Conservation (phyloP, 331 rosid species). For the Stylosanthes scabra region DNA sequence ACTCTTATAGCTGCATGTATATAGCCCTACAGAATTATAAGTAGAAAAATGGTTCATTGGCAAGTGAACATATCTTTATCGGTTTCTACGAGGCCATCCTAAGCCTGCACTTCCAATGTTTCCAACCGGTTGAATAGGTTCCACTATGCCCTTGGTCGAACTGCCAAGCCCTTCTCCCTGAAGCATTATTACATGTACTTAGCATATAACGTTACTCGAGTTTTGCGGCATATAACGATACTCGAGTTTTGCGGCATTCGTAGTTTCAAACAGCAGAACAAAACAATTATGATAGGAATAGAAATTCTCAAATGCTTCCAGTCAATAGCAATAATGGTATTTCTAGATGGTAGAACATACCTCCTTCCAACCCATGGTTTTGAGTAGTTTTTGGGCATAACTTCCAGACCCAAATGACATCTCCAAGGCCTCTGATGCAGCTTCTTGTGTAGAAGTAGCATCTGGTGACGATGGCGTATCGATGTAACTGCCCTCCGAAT, state of each 20-base stretch:
- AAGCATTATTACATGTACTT: neutral
- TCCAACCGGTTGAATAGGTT: constrained; percentile 75
- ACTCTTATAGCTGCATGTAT: no score
- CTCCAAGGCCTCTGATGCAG: constrained; percentile 73
- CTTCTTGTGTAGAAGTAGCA: constrained; percentile 52
- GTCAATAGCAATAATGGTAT: neutral
- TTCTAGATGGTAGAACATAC: constrained; percentile 40
- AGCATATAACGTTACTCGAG: neutral
- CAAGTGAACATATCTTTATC: constrained; percentile 14
- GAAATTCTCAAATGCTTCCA: neutral
- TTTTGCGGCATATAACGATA: neutral
- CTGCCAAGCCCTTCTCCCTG: constrained; percentile 90
- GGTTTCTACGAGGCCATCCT: constrained; percentile 65
- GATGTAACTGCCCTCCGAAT: constrained; percentile 17
- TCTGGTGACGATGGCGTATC: constrained; percentile 49
- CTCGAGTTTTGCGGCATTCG: neutral
- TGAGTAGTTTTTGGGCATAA: constrained; percentile 69
- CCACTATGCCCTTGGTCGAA: constrained; percentile 67
- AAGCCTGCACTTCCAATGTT: constrained; percentile 80
- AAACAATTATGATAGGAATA: neutral
- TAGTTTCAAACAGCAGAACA: neutral
- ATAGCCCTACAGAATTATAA: neutral
- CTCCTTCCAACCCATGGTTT: constrained; percentile 96
- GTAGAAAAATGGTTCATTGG: neutral
- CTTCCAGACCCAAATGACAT: constrained; percentile 83